Base-by-base conservation (phyloP, 441 rosid species). In the Erodium texanum region DNA sequence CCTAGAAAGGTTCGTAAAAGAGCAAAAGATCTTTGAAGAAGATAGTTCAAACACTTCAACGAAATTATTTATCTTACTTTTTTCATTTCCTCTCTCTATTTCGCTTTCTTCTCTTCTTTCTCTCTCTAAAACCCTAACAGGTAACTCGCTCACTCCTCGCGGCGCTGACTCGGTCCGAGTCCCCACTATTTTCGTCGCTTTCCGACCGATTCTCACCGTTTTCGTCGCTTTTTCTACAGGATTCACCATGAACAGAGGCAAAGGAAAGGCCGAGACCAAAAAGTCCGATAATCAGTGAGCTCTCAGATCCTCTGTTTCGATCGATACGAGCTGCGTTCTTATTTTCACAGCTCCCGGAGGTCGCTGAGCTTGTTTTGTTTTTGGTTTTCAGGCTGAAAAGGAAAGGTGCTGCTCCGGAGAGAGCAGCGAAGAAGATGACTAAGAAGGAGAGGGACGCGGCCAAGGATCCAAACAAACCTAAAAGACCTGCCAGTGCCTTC, bases 401-500 rank as follows among this genome's bases (percentile, higher is more conserved):
- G 34, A 84, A 81, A 68, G 80, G 84, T 1, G 68, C 80, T 0
- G 79, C 80, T 61, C 72, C 78, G 20, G 80, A 82, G 66, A 78
- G 84, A 64, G 77, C 75, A 2, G 83, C 77, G 11, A 85, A 74
- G 70, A 74, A 66, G 64, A 19, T 67, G 12, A 54, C 71, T 14
- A 74, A 43, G 68, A 73, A 73, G 71, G 71, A 52, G 38, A 75
- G 85, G 80, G 84, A 85, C 3, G 71, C 65, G 8, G 59, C 59
- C n/a, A 85, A 87, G 75, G 93, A 87, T 79, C 90, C 90, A 7
- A 87, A 87, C 85, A 85, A 76, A 75, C 93, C 93, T 1, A 87
- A 85, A 84, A 84, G 88, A 72, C 85, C 93, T 74, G 82, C 90
- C 0, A 85, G 93, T 73, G 80, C 90, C 50, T 87, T 87, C 82